These are phyloP conservation scores for Elasticomyces elasticus DNA, from an alignment of 495 filamentous ascomycete genomes.

Conservation along the genomic window DNA sequence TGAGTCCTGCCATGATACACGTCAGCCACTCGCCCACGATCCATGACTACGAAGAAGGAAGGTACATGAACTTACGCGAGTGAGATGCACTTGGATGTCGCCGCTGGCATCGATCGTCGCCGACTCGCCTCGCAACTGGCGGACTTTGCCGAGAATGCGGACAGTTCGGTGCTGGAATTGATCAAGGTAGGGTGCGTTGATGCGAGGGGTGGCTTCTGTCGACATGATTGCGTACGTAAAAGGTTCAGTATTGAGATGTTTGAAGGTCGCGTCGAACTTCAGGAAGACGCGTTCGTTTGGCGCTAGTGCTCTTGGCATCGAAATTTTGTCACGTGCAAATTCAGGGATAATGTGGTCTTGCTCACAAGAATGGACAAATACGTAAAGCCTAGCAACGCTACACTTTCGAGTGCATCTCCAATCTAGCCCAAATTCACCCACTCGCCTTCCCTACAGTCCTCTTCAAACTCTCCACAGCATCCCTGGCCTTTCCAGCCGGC, in stretches of 20 bases:
- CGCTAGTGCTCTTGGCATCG: too few relatives aligned
- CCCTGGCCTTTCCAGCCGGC: conserved; percentile 3
- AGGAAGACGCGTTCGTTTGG: too few relatives aligned
- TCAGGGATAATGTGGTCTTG: too few relatives aligned
- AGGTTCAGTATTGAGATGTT: too few relatives aligned
- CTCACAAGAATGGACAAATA: too few relatives aligned
- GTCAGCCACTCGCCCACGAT: neutral
- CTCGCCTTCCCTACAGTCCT: conserved; percentile 7
- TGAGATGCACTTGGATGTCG: conserved; percentile 59
- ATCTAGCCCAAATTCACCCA: too few relatives aligned
- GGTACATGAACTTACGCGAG: conserved; percentile 44
- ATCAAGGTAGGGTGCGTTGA: conserved; percentile 33
- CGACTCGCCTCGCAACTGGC: conserved; percentile 66
- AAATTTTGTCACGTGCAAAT: too few relatives aligned
- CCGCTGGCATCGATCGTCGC: conserved; percentile 71
- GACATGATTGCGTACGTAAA: conserved; percentile 20
- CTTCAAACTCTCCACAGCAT: conserved; percentile 19
- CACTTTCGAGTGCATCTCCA: too few relatives aligned
- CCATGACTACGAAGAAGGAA: too few relatives aligned
- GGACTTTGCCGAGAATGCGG: conserved; percentile 77
- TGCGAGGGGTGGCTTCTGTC: conserved; percentile 34
- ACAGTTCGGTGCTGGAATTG: conserved; percentile 46
- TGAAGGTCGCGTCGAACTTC: too few relatives aligned
- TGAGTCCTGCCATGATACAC: conserved; percentile 44
- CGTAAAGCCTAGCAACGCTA: too few relatives aligned